A percentile compares a stretch with the other conserved stretches of the same genome.
Conservation (phyloP, 2,329 filamentous ascomycete genomes). For the Macrophomina phaseolina region DNA sequence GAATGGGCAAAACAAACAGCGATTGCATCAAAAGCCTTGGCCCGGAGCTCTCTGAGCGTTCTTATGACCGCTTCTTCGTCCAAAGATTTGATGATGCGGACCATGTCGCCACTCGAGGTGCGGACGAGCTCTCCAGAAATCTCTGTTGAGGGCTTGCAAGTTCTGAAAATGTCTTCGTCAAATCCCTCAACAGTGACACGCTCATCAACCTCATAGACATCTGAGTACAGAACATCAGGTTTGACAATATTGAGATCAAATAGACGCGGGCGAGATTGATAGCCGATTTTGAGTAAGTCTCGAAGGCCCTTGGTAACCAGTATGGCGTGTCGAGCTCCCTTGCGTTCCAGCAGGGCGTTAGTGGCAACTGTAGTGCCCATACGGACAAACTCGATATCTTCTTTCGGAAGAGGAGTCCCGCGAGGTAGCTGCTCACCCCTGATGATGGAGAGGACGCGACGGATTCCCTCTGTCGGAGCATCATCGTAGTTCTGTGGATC, state of each 20-base stretch:
- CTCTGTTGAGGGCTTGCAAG: constrained; percentile 41
- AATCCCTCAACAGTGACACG: constrained; percentile 35
- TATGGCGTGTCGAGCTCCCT: constrained; percentile 29
- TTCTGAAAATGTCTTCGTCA: constrained; percentile 43
- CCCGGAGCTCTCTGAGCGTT: constrained; percentile 35
- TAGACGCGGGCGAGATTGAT: constrained; percentile 35
- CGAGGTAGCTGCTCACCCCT: constrained; percentile 76
- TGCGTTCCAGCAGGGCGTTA: constrained; percentile 35
- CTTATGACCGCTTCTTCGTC: constrained; percentile 20
- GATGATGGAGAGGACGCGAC: constrained; percentile 65
- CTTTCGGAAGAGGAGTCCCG: constrained; percentile 79
- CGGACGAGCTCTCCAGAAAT: constrained; percentile 28
- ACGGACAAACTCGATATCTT: constrained; percentile 70
- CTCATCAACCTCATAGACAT: constrained; percentile 35
- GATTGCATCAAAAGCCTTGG: constrained; percentile 43
- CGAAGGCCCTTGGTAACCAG: constrained; percentile 61
- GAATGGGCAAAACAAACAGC: constrained; percentile 44
- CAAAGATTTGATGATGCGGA: constrained; percentile 31
- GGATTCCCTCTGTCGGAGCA: constrained; percentile 42
- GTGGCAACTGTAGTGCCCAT: constrained; percentile 37
- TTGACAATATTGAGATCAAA: constrained; percentile 36
- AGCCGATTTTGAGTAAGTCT: constrained; percentile 54
- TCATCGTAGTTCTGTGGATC: constrained; percentile 41
- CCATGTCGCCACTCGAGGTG: constrained; percentile 32
- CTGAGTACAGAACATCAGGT: constrained; percentile 32